Evolutionary conservation across 768 basidiomycete species (phyloP), one percentile per base, ranked within the genome.

Genomic region (Mycena alexandri): DNA sequence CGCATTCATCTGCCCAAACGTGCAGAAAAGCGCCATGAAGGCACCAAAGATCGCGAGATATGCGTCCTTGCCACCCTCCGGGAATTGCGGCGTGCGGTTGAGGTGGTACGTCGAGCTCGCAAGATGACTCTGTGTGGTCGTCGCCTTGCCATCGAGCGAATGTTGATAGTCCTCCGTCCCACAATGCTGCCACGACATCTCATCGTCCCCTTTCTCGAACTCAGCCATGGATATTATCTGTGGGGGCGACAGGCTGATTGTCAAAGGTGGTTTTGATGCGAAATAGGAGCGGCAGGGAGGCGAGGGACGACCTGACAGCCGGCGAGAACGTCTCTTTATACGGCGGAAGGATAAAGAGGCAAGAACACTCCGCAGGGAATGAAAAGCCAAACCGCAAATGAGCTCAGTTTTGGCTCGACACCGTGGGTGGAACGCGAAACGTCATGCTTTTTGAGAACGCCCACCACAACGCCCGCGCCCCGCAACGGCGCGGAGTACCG

Each of bases 1-100:
- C 50, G 90, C 85, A 58, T 83, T 89, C 81, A 92, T 86, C 70
- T 88, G 89, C 11, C 91, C 91, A 74, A 93, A 91, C 2, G 89
- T 87, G 74, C 85, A 89, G 78, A 91, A 87, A 10, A 92, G 80
- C 10, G 88, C 87, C 29, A 90, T 74, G 75, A 89, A 90, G 0
- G 89, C 89, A 0, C 91, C 92, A 46, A 87, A 73, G 42, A 92
- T 86, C 2, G 87, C 83, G 17, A 91, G 72, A 78, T 79, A 80
- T 17, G 79, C 80, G 71, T 75, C 78, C 38, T 74, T 55, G 19
- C 79, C 76, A 22, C 79, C 79, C 66, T 81, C 79, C 29, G 75
- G 74, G 48, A 72, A 67, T 34, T 67, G 70, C 1, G 70, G 51
- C 1, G 66, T 47, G 46, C 54, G 48, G 13, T 67, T 71, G 24